phyloP scores from a whole-genome alignment of 768 basidiomycete species.

The Mycena filopes region DNA sequence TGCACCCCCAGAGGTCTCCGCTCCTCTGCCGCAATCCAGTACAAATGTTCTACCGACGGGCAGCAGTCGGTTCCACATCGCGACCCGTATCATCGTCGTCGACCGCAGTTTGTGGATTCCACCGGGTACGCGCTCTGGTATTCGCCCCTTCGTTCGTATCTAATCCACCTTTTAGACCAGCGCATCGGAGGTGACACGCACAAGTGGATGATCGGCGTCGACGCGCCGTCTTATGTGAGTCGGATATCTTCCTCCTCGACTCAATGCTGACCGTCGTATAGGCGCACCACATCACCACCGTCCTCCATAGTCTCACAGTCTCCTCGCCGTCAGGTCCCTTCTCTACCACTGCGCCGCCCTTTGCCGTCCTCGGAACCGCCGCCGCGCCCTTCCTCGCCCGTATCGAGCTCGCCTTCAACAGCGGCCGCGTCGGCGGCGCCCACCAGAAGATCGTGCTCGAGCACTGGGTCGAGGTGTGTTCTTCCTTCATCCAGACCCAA shows the following conservation, averaged over 20 bases:
- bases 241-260: neutral
- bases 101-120: slow-evolving; percentile 61
- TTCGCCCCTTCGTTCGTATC: slow-evolving; percentile 11
- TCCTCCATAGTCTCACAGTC: slow-evolving; percentile 52
- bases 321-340: slow-evolving; percentile 38
- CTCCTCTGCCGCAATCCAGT: neutral
- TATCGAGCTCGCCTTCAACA: slow-evolving; percentile 57
- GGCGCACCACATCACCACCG: slow-evolving; percentile 57
- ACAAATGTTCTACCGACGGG: slow-evolving; percentile 29
- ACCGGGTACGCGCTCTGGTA: slow-evolving; percentile 44
- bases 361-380: slow-evolving; percentile 55
- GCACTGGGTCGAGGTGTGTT: slow-evolving; percentile 68
- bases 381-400: slow-evolving; percentile 57
- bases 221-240: slow-evolving; percentile 63
- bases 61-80: slow-evolving; percentile 60
- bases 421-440: slow-evolving; percentile 36
- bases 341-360: slow-evolving; percentile 51
- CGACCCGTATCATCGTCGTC: slow-evolving; percentile 56
- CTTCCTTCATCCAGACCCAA: too few relatives aligned
- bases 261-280: slow-evolving; percentile 29
- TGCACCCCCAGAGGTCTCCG: neutral
- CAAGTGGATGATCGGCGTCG: slow-evolving; percentile 67
- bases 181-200: slow-evolving; percentile 47
- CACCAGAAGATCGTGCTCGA: slow-evolving; percentile 54
- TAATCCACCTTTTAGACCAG: slow-evolving; percentile 41